phyloP scores from a whole-genome alignment of 1,284 basidiomycete genomes.

The Waitea zeae region DNA sequence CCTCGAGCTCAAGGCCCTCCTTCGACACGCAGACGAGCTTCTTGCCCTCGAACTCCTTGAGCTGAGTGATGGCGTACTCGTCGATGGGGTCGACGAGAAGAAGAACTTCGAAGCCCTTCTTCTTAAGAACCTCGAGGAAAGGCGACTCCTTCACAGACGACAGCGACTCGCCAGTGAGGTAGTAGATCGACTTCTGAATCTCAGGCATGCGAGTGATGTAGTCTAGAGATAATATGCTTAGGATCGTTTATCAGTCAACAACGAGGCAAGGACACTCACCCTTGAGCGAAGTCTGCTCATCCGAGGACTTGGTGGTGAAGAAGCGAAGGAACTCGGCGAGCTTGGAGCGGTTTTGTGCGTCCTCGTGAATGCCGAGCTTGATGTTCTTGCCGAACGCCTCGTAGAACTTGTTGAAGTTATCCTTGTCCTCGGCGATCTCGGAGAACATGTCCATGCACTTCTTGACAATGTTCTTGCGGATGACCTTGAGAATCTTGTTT shows the following conservation, averaged over 20 bases:
- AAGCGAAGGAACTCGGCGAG: conserved; percentile 99
- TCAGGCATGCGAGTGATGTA: conserved; percentile 99
- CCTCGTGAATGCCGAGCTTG: conserved; percentile 99
- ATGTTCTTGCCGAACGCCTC: conserved; percentile 94
- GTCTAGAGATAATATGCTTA: conserved; percentile 31
- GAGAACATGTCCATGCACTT: conserved; percentile 91
- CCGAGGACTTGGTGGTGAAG: conserved; percentile 89
- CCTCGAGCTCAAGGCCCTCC: conserved; percentile 98
- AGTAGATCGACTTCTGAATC: conserved; percentile 98
- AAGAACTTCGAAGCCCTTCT: conserved; percentile 98
- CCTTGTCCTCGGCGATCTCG: conserved; percentile 99
- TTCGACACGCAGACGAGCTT: conserved; percentile 98
- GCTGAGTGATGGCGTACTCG: conserved; percentile 93
- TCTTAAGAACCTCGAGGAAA: conserved; percentile 99
- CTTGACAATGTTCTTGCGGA: conserved; percentile 97
- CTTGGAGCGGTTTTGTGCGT: conserved; percentile 97
- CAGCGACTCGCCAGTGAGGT: conserved; percentile 97
- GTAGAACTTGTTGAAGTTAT: conserved; percentile 97
- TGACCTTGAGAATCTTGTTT: conserved; percentile 99
- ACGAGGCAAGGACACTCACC: conserved; percentile 25
- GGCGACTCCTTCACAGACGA: conserved; percentile 86
- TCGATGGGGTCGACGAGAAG: conserved; percentile 98
- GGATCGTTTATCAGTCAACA: background rate
- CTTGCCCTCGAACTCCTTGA: conserved; percentile 99
- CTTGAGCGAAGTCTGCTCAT: conserved; percentile 92